Conservation (phyloP, 345 rosid genomes). For the Aquilaria malaccensis region DNA sequence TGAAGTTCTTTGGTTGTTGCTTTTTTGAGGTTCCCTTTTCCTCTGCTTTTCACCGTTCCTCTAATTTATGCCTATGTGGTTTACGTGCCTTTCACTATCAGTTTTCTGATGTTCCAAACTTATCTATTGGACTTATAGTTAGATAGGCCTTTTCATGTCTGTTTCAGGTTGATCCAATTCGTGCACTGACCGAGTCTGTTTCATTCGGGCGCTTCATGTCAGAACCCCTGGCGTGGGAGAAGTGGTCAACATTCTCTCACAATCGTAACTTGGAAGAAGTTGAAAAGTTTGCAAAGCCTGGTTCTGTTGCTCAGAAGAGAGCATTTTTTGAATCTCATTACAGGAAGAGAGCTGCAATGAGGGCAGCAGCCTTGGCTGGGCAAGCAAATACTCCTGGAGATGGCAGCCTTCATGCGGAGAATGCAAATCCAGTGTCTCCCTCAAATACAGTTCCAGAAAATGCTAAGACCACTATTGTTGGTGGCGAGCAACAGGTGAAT, state of each 20-base stretch:
- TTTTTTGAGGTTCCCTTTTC: too few relatives aligned
- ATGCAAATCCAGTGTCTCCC: conserved; percentile 1
- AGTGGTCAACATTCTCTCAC: conserved; percentile 88
- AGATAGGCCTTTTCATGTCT: neutral
- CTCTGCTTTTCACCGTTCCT: neutral
- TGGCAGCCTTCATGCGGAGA: conserved; percentile 14
- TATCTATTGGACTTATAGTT: neutral
- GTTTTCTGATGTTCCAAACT: neutral
- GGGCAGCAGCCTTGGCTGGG: conserved; percentile 32
- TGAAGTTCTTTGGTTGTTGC: too few relatives aligned
- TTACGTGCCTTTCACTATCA: neutral
- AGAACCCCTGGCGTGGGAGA: conserved; percentile 84
- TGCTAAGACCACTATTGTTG: conserved; percentile 5
- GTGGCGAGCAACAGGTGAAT: conserved; percentile 18
- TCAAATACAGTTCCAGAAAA: conserved; percentile 5
- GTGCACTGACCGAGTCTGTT: conserved; percentile 62
- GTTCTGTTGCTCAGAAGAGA: conserved; percentile 86
- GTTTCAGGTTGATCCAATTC: conserved; percentile 53
- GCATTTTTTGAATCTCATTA: conserved; percentile 89
- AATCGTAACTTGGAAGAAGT: conserved; percentile 88
- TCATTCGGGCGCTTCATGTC: conserved; percentile 84
- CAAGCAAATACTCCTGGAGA: conserved; percentile 18
- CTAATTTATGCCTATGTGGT: neutral
- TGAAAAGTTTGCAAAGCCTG: conserved; percentile 73
- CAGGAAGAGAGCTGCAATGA: conserved; percentile 65